A percentile compares a stretch with the other conserved stretches of the same genome.
phyloP scores from a whole-genome alignment of 2,329 filamentous ascomycete species.

The Nigrospora oryzae region DNA sequence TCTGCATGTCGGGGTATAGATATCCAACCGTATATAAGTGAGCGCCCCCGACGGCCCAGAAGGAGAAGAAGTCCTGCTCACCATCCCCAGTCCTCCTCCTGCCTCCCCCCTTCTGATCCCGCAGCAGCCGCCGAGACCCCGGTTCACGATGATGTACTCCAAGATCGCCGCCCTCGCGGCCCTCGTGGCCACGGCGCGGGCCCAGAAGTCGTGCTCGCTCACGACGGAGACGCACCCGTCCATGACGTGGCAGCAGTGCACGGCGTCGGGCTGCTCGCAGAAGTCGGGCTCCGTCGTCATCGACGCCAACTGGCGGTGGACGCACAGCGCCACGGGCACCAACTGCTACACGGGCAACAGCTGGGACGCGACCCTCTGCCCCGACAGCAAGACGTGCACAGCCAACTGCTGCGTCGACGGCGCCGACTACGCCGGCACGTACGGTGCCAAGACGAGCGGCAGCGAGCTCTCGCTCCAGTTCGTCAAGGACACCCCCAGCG shows the following conservation, averaged over 20 bases:
- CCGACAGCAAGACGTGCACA: constrained; percentile 27
- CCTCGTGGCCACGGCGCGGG: constrained; percentile 27
- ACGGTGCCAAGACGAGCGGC: constrained; percentile 35
- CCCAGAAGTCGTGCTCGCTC: constrained; percentile 32
- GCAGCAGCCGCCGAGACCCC: neutral
- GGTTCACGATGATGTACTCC: constrained; percentile 10
- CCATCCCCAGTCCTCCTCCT: too few species aligned
- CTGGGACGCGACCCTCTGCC: constrained; percentile 23
- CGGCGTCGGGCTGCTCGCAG: constrained; percentile 29
- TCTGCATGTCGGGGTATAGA: too few species aligned
- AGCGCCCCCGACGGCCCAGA: too few species aligned
- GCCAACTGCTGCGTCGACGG: constrained; percentile 33
- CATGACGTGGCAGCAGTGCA: constrained; percentile 35
- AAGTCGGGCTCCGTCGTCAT: constrained; percentile 34
- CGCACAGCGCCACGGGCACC: constrained; percentile 28
- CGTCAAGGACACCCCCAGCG: constrained; percentile 35
- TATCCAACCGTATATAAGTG: too few species aligned
- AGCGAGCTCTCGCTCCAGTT: constrained; percentile 39
- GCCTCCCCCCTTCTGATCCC: neutral
- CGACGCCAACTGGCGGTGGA: constrained; percentile 45
- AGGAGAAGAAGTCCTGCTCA: too few species aligned
- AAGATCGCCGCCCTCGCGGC: constrained; percentile 21
- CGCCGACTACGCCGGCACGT: constrained; percentile 33
- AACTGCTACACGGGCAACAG: constrained; percentile 39
- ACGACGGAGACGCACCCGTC: constrained; percentile 33